phyloP scores from a whole-genome alignment of 257 asterid genomes.

The Fraxinus americana region DNA sequence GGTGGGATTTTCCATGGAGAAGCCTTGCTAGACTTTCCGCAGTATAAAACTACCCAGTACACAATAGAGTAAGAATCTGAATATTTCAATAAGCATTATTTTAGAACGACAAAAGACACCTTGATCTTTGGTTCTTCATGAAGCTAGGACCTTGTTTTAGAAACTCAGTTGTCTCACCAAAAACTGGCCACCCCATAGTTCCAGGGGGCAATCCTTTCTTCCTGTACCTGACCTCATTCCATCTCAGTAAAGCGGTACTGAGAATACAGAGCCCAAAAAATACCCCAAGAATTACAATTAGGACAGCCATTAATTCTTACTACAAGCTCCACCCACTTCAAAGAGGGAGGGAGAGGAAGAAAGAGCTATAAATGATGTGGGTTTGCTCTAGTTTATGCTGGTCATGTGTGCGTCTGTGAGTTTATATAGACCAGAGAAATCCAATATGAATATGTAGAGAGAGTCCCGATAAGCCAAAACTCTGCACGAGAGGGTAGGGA shows the following conservation, averaged over 20 bases:
- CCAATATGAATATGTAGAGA: conserved; percentile 27
- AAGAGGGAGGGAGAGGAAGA: conserved; percentile 17
- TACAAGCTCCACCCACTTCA: conserved; percentile 43
- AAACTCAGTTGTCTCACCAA: conserved; percentile 97
- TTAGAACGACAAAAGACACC: conserved; percentile 42
- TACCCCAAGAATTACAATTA: conserved; percentile 51
- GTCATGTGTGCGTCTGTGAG: conserved; percentile 74
- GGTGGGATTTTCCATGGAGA: neutral
- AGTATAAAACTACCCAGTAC: neutral
- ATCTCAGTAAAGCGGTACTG: conserved; percentile 68
- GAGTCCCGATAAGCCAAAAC: conserved; percentile 68
- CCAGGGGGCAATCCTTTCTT: conserved; percentile 93
- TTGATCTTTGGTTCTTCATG: conserved; percentile 91
- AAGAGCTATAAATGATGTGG: conserved; percentile 50
- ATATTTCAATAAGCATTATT: conserved; percentile 13
- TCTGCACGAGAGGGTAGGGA: conserved; percentile 46
- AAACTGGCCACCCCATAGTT: conserved; percentile 99
- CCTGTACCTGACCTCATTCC: conserved; percentile 84
- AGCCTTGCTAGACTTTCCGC: neutral
- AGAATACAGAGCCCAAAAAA: conserved; percentile 70
- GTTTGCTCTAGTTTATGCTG: conserved; percentile 54
- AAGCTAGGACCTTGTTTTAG: conserved; percentile 90
- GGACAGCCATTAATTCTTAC: conserved; percentile 70
- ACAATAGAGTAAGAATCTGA: conserved; percentile 12
- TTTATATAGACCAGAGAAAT: conserved; percentile 54